A percentile compares a stretch with the other conserved stretches of the same genome.
phyloP scores from a whole-genome alignment of 2,329 filamentous ascomycete species.

The Juglanconis oblonga region DNA sequence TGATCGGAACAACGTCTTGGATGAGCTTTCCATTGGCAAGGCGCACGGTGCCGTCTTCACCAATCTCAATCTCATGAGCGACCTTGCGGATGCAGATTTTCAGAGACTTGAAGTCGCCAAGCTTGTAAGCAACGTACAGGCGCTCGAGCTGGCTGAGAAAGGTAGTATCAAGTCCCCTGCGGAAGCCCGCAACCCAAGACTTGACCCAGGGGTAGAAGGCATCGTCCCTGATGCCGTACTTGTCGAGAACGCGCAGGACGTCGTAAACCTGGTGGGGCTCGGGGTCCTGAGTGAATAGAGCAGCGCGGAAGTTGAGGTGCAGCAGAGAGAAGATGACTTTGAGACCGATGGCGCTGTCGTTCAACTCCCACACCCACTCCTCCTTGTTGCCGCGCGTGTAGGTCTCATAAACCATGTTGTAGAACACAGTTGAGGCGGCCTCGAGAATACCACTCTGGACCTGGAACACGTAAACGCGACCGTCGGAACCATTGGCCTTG shows the following conservation, averaged over 20 bases:
- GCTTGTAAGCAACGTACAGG: conserved; percentile 5
- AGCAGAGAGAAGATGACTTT: conserved; percentile 15
- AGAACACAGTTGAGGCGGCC: conserved; percentile 11
- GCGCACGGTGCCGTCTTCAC: not conserved
- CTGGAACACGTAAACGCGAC: conserved; percentile 11
- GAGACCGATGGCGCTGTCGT: conserved; percentile 14
- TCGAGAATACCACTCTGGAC: conserved; percentile 13
- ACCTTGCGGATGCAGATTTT: conserved; percentile 9
- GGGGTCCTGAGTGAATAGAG: conserved; percentile 8
- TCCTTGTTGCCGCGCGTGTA: conserved; percentile 14
- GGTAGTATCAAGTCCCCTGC: not conserved
- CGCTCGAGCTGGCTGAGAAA: not conserved
- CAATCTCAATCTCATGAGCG: conserved; percentile 7
- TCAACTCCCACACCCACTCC: conserved; percentile 14
- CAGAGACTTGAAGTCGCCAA: conserved; percentile 16
- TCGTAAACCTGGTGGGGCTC: conserved; percentile 7
- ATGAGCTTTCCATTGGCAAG: not conserved
- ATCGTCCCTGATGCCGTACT: conserved; percentile 12
- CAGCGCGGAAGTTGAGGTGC: conserved; percentile 11
- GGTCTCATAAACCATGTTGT: conserved; percentile 15
- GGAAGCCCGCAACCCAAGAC: conserved; percentile 11
- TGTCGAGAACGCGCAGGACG: conserved; percentile 7
- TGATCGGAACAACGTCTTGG: conserved; percentile 1
- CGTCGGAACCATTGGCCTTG: conserved; percentile 6
- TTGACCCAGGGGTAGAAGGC: conserved; percentile 6